Percentiles rank a stretch among this genome's conserved stretches.
Conservation (phyloP, 331 rosid species). For the Quercus tomentella region DNA sequence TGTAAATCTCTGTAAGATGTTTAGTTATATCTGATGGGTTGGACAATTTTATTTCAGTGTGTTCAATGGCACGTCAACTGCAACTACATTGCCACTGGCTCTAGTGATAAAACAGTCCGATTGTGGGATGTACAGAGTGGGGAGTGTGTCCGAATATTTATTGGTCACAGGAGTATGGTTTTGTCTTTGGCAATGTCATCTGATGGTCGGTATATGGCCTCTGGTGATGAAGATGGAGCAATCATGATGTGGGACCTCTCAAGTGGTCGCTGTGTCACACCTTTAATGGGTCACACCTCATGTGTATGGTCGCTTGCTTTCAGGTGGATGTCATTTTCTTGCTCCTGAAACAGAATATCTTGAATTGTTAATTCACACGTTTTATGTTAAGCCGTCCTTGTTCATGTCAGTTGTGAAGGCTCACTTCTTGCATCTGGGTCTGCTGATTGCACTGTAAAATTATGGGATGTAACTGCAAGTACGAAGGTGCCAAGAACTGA, state of each 20-base stretch:
- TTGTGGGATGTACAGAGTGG: conserved; percentile 97
- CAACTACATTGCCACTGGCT: conserved; percentile 97
- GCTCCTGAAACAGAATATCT: neutral
- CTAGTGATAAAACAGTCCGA: conserved; percentile 94
- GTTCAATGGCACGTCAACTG: conserved; percentile 99
- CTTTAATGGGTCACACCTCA: conserved; percentile 86
- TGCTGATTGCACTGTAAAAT: conserved; percentile 83
- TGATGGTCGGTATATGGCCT: conserved; percentile 94
- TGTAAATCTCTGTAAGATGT: neutral
- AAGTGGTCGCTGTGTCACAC: conserved; percentile 81
- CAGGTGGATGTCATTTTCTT: conserved; percentile 44
- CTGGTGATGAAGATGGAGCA: conserved; percentile 93
- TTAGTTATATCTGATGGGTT: conserved; percentile 3
- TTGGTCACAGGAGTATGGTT: conserved; percentile 96
- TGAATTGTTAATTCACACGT: neutral
- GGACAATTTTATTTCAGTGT: conserved; percentile 43
- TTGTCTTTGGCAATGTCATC: conserved; percentile 93
- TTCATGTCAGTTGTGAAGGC: conserved; percentile 74
- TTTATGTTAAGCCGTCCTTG: conserved; percentile 7
- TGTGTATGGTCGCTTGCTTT: conserved; percentile 88
- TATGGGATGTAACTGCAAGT: conserved; percentile 89
- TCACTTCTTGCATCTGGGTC: conserved; percentile 95
- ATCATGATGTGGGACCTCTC: conserved; percentile 99
- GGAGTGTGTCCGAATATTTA: conserved; percentile 89
- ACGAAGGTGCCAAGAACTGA: conserved; percentile 66